These are phyloP conservation scores for Cucumis cinereus DNA, from an alignment of 306 rosid species.

Conservation along the genomic window DNA sequence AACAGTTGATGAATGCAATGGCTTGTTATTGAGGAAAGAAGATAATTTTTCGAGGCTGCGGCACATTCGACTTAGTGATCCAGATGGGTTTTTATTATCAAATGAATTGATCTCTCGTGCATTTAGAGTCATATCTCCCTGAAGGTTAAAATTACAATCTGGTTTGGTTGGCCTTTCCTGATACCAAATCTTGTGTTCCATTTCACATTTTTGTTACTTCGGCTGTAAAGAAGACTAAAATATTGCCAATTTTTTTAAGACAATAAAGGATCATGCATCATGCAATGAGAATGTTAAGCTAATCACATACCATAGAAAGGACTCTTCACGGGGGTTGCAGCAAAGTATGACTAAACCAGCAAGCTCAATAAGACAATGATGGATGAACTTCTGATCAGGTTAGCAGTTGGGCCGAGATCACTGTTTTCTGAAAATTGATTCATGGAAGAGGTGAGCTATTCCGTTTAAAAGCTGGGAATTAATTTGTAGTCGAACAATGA, in stretches of 20 bases:
- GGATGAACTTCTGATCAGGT: not conserved
- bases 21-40: constrained; percentile 12
- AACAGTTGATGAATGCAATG: constrained; percentile 25
- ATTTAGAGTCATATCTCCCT: constrained; percentile 55
- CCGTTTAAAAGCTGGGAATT: too few relatives aligned
- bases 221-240: not conserved
- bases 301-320: not conserved
- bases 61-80: constrained; percentile 66
- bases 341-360: not conserved
- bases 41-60: constrained; percentile 17
- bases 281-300: not conserved
- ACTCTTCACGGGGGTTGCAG: not conserved
- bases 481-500: too few relatives aligned
- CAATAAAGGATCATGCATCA: not conserved
- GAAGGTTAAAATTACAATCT: not conserved
- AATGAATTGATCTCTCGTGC: constrained; percentile 81
- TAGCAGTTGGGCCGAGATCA: too few relatives aligned
- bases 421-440: too few relatives aligned
- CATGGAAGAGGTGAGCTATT: too few relatives aligned
- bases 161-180: not conserved
- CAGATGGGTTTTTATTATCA: constrained; percentile 85
- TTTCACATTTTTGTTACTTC: not conserved
- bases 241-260: not conserved
- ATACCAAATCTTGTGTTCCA: not conserved
- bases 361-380: not conserved